Conservation (phyloP, 495 filamentous ascomycete species). For the Talaromyces ruber region DNA sequence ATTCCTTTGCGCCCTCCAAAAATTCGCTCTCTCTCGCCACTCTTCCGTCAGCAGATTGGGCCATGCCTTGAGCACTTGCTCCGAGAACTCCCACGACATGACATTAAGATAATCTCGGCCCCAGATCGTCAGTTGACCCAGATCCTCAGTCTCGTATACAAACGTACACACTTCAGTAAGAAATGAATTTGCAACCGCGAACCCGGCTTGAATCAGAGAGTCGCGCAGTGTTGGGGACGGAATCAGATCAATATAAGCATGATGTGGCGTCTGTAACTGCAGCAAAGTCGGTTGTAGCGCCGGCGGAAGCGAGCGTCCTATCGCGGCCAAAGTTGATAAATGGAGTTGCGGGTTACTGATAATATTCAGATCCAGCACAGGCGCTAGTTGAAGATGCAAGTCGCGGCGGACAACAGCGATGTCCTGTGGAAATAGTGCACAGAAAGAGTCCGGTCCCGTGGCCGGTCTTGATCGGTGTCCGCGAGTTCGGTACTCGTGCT, state of each 20-base stretch:
- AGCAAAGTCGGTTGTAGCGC: constrained; percentile 22
- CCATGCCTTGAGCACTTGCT: constrained; percentile 21
- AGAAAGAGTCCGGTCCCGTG: constrained; percentile 4
- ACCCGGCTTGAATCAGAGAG: constrained; percentile 6
- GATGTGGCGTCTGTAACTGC: constrained; percentile 29
- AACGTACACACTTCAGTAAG: constrained; percentile 16
- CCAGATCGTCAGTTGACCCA: constrained; percentile 25
- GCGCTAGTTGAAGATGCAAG: constrained; percentile 6
- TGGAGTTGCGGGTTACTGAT: constrained; percentile 13
- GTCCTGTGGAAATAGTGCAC: constrained; percentile 7
- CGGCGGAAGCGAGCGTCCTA: constrained; percentile 13
- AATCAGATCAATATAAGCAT: constrained; percentile 31
- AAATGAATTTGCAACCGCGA: constrained; percentile 13
- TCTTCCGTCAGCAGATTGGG: constrained; percentile 17
- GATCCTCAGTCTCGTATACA: constrained; percentile 15
- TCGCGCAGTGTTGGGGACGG: constrained; percentile 25
- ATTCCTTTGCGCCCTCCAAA: constrained; percentile 24
- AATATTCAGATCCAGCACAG: constrained; percentile 10
- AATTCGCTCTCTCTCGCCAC: constrained; percentile 23
- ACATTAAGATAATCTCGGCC: constrained; percentile 24
- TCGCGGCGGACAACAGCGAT: constrained; percentile 7
- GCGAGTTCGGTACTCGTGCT: not conserved
- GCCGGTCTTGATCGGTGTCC: not conserved
- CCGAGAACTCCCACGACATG: constrained; percentile 27
- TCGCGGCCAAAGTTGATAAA: constrained; percentile 15